phyloP scores from a whole-genome alignment of 2,329 filamentous ascomycete genomes.

The Neoscytalidium dimidiatum region DNA sequence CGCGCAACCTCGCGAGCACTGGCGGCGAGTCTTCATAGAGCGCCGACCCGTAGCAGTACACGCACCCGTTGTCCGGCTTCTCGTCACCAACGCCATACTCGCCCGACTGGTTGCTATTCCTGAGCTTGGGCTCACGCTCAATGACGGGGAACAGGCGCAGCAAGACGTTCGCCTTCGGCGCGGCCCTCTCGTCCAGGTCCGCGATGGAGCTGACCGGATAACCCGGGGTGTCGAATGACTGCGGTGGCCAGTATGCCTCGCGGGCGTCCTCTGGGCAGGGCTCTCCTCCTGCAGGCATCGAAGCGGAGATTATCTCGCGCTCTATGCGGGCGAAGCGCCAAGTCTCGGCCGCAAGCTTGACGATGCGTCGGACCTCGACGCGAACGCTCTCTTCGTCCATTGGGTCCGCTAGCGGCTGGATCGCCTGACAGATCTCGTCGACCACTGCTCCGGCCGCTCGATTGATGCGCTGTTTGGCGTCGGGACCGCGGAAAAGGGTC shows the following conservation, averaged over 20 bases:
- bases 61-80: slow-evolving; percentile 46
- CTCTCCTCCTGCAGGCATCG: slow-evolving; percentile 43
- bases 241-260: slow-evolving; percentile 39
- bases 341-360: slow-evolving; percentile 60
- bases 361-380: slow-evolving; percentile 54
- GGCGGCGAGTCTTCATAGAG: slow-evolving; percentile 49
- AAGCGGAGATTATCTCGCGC: slow-evolving; percentile 56
- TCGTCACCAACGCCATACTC: slow-evolving; percentile 38
- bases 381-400: slow-evolving; percentile 53
- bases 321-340: slow-evolving; percentile 61
- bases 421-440: slow-evolving; percentile 57
- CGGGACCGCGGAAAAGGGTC: slow-evolving; percentile 58
- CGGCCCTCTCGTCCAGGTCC: slow-evolving; percentile 27
- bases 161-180: slow-evolving; percentile 43
- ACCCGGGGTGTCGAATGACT: slow-evolving; percentile 33
- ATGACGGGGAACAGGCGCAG: slow-evolving; percentile 56
- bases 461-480: slow-evolving; percentile 59
- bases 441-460: slow-evolving; percentile 57
- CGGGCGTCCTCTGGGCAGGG: slow-evolving; percentile 35
- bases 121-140: slow-evolving; percentile 52
- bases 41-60: slow-evolving; percentile 53
- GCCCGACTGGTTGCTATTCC: slow-evolving; percentile 23
- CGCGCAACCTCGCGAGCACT: slow-evolving; percentile 9
- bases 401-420: slow-evolving; percentile 56
- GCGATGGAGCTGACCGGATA: slow-evolving; percentile 26